phyloP scores from a whole-genome alignment of 352 stramenopile genomes.

The Pythium grandisporangium region DNA sequence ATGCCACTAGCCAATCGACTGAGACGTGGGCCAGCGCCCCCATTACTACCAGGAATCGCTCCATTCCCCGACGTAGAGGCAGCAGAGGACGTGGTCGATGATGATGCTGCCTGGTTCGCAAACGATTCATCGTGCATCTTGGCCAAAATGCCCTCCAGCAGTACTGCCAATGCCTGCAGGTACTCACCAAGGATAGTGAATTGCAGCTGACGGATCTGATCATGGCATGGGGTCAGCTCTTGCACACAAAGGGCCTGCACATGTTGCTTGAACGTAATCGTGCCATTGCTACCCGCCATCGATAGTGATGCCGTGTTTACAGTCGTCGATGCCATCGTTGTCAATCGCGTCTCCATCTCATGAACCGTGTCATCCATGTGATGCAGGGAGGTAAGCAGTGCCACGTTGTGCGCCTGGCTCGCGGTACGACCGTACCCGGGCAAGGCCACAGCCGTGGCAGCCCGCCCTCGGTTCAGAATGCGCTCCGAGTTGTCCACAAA shows the following conservation, averaged over 20 bases:
- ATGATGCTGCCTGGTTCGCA: constrained; percentile 28
- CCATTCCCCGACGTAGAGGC: constrained; percentile 4
- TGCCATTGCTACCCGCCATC: neutral
- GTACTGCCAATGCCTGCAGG: constrained; percentile 41
- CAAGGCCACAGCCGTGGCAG: constrained; percentile 28
- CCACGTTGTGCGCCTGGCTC: constrained; percentile 73
- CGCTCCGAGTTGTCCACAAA: constrained; percentile 65
- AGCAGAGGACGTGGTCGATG: constrained; percentile 3
- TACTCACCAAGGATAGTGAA: constrained; percentile 63
- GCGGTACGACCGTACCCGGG: constrained; percentile 46
- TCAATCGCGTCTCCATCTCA: constrained; percentile 42
- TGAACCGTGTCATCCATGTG: constrained; percentile 54
- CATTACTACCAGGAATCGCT: neutral
- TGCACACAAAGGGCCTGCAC: constrained; percentile 24
- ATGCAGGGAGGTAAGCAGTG: constrained; percentile 52
- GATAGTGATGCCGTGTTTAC: too few relatives aligned
- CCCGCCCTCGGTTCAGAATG: constrained; percentile 64
- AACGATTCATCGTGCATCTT: constrained; percentile 86
- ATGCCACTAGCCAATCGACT: constrained; percentile 2
- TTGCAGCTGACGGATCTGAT: constrained; percentile 42
- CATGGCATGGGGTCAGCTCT: constrained; percentile 31
- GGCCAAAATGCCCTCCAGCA: constrained; percentile 53
- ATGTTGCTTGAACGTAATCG: constrained; percentile 15
- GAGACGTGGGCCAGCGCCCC: too few relatives aligned
- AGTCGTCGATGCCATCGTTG: constrained; percentile 8